Percentiles rank a stretch among this genome's conserved stretches.
Evolutionary conservation across 306 rosid species (phyloP).

Genomic region (Castanea sativa): DNA sequence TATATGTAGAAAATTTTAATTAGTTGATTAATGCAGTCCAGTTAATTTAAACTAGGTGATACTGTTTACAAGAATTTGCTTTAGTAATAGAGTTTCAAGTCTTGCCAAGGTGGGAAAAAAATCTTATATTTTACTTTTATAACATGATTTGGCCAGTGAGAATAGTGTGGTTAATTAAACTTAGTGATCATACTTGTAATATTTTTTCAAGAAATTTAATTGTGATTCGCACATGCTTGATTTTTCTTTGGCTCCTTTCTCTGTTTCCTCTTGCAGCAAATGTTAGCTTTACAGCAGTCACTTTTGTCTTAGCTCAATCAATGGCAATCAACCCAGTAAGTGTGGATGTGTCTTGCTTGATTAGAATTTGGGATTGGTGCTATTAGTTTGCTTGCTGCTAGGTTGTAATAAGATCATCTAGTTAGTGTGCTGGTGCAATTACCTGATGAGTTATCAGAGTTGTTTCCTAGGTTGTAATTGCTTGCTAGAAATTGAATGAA

Average conservation of each 20-base stretch:
- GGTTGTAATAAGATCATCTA: background rate
- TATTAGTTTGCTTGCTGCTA: background rate
- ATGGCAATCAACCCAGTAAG: slow-evolving; percentile 48
- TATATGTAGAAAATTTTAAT: background rate
- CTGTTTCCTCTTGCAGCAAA: slow-evolving; percentile 35
- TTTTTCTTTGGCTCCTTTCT: background rate
- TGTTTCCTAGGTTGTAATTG: background rate
- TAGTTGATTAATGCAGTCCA: background rate
- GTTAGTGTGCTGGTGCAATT: too few species aligned
- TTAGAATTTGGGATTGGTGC: background rate
- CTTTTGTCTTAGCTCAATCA: slow-evolving; percentile 46
- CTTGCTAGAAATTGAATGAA: background rate
- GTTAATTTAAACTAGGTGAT: background rate
- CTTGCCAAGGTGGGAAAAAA: background rate
- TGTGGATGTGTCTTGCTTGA: background rate
- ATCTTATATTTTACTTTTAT: background rate
- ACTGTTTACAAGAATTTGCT: background rate
- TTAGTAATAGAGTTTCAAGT: background rate
- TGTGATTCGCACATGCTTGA: background rate
- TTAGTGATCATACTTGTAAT: too few species aligned
- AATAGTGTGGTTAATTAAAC: too few species aligned
- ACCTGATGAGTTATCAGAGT: background rate
- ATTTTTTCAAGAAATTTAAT: too few species aligned
- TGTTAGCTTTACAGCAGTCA: slow-evolving; percentile 43
- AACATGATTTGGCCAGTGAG: background rate